Evolutionary conservation across 768 basidiomycete species (phyloP).

Genomic region (Tulasnella sp.): DNA sequence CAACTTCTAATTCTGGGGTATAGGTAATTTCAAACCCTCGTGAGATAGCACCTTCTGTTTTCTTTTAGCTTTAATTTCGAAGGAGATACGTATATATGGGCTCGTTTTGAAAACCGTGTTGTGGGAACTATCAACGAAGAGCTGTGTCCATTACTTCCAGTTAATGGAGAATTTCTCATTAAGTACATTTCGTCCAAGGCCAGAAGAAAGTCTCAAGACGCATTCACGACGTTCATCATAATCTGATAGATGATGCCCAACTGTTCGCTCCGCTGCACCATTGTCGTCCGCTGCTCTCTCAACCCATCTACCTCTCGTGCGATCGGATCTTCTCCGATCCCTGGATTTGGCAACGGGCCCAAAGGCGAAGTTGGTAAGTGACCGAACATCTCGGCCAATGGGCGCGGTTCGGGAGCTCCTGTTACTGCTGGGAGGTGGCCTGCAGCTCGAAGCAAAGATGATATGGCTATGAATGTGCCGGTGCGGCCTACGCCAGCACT

Average conservation of each 20-base stretch:
- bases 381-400: conserved; percentile 20
- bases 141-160: too few species aligned
- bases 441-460: conserved; percentile 60
- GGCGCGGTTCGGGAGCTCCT: conserved; percentile 18
- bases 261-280: conserved; percentile 39
- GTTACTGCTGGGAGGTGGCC: conserved; percentile 18
- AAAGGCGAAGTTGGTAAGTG: conserved; percentile 37
- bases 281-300: conserved; percentile 69
- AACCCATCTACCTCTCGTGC: conserved; percentile 64
- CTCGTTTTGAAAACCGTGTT: too few species aligned
- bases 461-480: conserved; percentile 73
- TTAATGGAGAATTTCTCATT: too few species aligned
- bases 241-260: conserved; percentile 9
- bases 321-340: conserved; percentile 41
- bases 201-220: not conserved
- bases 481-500: conserved; percentile 84
- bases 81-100: too few species aligned
- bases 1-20: too few species aligned
- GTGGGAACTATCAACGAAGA: too few species aligned
- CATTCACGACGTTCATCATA: not conserved
- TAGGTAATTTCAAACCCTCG: too few species aligned
- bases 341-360: conserved; percentile 41
- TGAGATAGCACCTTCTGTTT: too few species aligned
- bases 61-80: too few species aligned
- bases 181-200: too few species aligned